Conservation (phyloP, 768 basidiomycete genomes). For the Lyophyllum semitale region DNA sequence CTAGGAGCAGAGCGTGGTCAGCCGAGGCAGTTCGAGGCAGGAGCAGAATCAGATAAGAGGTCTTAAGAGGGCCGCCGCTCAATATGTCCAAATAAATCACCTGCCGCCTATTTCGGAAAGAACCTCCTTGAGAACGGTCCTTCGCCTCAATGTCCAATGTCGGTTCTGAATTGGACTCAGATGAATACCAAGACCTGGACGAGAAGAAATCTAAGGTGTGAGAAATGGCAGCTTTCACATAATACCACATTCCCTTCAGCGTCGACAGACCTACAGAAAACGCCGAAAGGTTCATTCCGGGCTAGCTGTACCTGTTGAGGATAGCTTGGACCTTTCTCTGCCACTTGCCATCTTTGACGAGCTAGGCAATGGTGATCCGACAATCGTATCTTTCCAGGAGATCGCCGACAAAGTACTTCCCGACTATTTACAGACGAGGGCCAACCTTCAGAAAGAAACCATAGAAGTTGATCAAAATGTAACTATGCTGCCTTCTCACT, state of each 20-base stretch:
- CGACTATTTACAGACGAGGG: constrained; percentile 27
- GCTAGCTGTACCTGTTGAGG: neutral
- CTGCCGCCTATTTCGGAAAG: constrained; percentile 3
- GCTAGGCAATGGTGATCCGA: constrained; percentile 13
- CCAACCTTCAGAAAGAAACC: constrained; percentile 16
- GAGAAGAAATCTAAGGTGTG: constrained; percentile 8
- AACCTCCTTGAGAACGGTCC: neutral
- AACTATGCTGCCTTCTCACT: neutral
- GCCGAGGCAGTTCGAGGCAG: too few relatives aligned
- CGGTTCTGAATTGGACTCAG: constrained; percentile 6
- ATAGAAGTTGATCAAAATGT: constrained; percentile 28
- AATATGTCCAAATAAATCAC: neutral
- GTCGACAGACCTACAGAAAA: constrained; percentile 13
- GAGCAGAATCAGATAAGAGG: too few relatives aligned
- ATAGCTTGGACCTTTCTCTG: neutral
- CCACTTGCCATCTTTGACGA: constrained; percentile 20
- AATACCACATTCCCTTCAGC: neutral
- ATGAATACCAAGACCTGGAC: constrained; percentile 10
- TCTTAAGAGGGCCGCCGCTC: too few relatives aligned
- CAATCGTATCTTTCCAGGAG: constrained; percentile 28
- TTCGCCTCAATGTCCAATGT: neutral
- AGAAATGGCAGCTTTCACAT: neutral
- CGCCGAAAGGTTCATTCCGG: constrained; percentile 16
- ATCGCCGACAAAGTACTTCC: constrained; percentile 28
- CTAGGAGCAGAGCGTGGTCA: too few relatives aligned